phyloP scores from a whole-genome alignment of 139 green algal species.

The Chlorella vulgaris region DNA sequence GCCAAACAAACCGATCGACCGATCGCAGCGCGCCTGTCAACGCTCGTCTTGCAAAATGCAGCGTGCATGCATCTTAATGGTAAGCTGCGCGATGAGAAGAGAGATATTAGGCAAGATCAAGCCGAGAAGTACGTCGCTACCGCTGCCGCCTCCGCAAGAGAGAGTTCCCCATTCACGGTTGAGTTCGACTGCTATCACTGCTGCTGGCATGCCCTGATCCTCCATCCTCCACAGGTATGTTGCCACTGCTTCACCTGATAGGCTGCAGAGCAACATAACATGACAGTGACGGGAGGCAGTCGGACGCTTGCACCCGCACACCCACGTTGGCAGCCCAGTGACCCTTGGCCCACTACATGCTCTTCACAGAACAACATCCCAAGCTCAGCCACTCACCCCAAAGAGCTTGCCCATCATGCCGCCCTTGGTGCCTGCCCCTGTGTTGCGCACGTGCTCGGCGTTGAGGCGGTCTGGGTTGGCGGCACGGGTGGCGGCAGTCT shows the following conservation, averaged over 20 bases:
- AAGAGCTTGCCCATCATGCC: conserved; percentile 18
- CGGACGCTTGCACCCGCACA: background rate
- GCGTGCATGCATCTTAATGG: too few species aligned
- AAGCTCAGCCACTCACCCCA: background rate
- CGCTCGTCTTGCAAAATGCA: too few species aligned
- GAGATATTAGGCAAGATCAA: too few species aligned
- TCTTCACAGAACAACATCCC: background rate
- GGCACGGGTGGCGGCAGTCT: conserved; percentile 21
- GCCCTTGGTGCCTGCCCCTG: background rate
- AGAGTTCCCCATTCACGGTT: too few species aligned
- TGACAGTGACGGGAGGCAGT: background rate
- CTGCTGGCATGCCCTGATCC: background rate
- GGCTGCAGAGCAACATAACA: background rate
- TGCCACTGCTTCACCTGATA: conserved; percentile 8
- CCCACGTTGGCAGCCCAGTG: too few species aligned
- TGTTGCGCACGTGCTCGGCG: conserved; percentile 44
- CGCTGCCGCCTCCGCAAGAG: too few species aligned
- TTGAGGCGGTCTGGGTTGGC: conserved; percentile 20
- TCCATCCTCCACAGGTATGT: background rate
- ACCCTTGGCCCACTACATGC: too few species aligned
- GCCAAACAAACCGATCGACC: background rate
- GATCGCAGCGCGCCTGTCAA: too few species aligned
- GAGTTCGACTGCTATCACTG: too few species aligned
- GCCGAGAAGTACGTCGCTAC: too few species aligned
- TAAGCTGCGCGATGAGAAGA: too few species aligned